Evolutionary conservation across 805 yeast species (phyloP).

Genomic region (Pichia thaimueangensis): DNA sequence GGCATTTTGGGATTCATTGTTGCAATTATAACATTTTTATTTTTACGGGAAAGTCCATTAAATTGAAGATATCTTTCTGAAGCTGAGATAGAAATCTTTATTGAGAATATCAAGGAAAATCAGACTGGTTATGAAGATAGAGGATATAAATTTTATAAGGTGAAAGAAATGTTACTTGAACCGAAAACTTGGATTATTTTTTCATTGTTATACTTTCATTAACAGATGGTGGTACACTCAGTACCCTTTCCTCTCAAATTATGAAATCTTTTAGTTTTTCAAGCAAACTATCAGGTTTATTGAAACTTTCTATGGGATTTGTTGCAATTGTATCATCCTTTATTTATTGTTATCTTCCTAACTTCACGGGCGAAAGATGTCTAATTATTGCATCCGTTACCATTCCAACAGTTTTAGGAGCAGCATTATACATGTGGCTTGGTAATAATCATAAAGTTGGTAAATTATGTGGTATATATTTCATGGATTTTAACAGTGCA

Average conservation of each 20-base stretch:
- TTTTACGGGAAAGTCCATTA: conserved; percentile 27
- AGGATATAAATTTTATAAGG: conserved; percentile 24
- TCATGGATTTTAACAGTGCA: conserved; percentile 25
- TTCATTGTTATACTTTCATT: conserved; percentile 21
- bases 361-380: conserved; percentile 32
- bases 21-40: conserved; percentile 24
- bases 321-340: conserved; percentile 25
- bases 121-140: conserved; percentile 29
- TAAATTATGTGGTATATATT: conserved; percentile 27
- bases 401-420: conserved; percentile 21
- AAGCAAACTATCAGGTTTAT: conserved; percentile 26
- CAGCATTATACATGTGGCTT: conserved; percentile 22
- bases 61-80: conserved; percentile 25
- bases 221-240: conserved; percentile 30
- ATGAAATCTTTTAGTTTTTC: conserved; percentile 28
- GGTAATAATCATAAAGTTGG: conserved; percentile 22
- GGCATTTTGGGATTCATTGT: conserved; percentile 25
- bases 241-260: conserved; percentile 20
- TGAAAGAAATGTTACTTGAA: conserved; percentile 22
- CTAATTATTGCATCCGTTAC: conserved; percentile 13
- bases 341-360: conserved; percentile 27
- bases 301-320: conserved; percentile 31
- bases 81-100: conserved; percentile 29
- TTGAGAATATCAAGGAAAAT: conserved; percentile 24
- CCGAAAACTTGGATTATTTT: conserved; percentile 20